Evolutionary conservation across 163 green algal species (phyloP), one percentile per base, ranked within the genome.

Genomic region (Scenedesmus sp.): DNA sequence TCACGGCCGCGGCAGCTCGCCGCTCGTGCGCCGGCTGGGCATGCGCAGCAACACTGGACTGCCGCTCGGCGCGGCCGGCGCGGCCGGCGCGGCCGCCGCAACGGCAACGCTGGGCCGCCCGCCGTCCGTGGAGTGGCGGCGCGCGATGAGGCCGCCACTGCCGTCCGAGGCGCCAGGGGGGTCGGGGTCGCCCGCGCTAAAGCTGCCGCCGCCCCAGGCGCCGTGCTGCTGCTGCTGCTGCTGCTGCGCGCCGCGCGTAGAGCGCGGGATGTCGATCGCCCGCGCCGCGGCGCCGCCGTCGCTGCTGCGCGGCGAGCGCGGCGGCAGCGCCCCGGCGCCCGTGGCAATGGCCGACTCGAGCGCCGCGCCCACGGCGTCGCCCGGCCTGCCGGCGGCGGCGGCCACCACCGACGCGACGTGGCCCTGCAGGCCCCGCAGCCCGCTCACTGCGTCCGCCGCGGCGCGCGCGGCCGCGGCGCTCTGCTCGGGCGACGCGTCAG

Each of bases 1-100:
- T 47, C 39, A 47, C 7, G 7, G 7, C 7, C 39, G 39, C 39
- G 7, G 39, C 39, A 47, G 6, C 7, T 47, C 39, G 57, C 36
- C 33, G 13, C 62, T 70, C 31, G 22, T 51, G 3, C 62, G 28
- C 22, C 62, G 60, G 48, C 66, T 75, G 17, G 66, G 50, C 66
- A 63, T 63, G 29, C 66, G 54, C 26, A 75, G 33, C 47, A 75
- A 33, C 66, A 75, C 66, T 3, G 66, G 66, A 29, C 29, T 9
- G 28, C 24, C 24, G 13, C 47, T 31, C 28, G 24, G 42, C 13
- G 31, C 64, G 24, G 15, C 63, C 29, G 42, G 24, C 34, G 64
- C 24, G 20, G 17, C n/a, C 0, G 2, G 28, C 15, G 17, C 64
- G 14, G 18, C 26, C 31, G 64, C 64, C 11, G 26, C 64, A 45